Evolutionary conservation across 768 basidiomycete species (phyloP).

Genomic region (Lactifluus echinatus): DNA sequence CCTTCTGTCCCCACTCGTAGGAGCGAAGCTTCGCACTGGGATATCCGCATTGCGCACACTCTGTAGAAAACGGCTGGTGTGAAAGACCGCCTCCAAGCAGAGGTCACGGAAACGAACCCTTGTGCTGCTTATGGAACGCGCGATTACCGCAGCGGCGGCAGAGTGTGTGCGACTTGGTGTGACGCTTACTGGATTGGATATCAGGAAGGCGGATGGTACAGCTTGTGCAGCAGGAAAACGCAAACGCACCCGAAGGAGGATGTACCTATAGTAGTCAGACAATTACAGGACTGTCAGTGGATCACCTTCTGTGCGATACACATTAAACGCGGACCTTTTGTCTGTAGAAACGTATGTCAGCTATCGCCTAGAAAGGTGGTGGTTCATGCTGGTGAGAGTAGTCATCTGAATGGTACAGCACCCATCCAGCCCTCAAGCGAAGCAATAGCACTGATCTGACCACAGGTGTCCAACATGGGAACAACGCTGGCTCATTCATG

Average conservation of each 20-base stretch:
- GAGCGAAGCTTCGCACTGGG: conserved; percentile 92
- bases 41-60: conserved; percentile 94
- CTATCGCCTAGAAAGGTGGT: not conserved
- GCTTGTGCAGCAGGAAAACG: conserved; percentile 6
- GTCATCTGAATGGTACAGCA: conserved; percentile 29
- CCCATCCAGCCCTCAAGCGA: conserved; percentile 29
- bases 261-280: conserved; percentile 54
- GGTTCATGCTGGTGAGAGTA: conserved; percentile 15
- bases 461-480: conserved; percentile 3
- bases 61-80: conserved; percentile 32
- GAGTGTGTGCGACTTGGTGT: conserved; percentile 94
- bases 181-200: conserved; percentile 66
- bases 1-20: conserved; percentile 98
- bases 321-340: conserved; percentile 56
- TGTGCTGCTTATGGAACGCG: conserved; percentile 97
- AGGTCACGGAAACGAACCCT: conserved; percentile 50
- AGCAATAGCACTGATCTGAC: conserved; percentile 22
- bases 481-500: conserved; percentile 9
- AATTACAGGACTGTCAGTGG: conserved; percentile 17
- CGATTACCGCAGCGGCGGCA: conserved; percentile 96
- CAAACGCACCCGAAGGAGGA: conserved; percentile 86
- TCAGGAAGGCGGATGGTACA: not conserved
- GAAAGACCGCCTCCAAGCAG: not conserved
- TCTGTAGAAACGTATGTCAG: conserved; percentile 38
- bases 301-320: not conserved